Conservation (phyloP, 257 asterid genomes). For the Anisodus tanguticus region DNA sequence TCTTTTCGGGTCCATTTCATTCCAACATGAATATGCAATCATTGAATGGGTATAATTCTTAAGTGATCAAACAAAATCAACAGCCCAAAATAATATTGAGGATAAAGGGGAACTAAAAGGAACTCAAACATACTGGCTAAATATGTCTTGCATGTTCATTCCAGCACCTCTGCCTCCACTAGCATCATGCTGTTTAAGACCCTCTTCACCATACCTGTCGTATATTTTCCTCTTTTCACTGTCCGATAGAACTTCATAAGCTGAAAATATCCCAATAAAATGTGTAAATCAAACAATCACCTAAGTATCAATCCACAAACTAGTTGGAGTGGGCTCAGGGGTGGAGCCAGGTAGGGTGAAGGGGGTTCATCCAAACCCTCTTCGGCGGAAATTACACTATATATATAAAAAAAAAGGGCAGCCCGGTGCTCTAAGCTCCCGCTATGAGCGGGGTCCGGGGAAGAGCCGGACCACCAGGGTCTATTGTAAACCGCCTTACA, state of each 20-base stretch:
- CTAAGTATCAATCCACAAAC: neutral
- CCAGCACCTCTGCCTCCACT: conserved; percentile 85
- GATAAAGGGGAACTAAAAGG: neutral
- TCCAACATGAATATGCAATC: neutral
- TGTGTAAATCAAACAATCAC: neutral
- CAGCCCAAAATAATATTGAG: neutral
- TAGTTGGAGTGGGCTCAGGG: no score
- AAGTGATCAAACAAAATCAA: neutral
- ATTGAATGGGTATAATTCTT: neutral
- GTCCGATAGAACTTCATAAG: conserved; percentile 89
- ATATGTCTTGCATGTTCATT: conserved; percentile 86
- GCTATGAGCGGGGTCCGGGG: no score
- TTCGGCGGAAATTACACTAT: no score
- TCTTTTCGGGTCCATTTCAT: neutral
- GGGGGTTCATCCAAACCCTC: no score
- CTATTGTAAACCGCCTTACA: no score
- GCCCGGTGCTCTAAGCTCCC: no score
- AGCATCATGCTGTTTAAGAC: conserved; percentile 91
- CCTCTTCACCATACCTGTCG: conserved; percentile 88
- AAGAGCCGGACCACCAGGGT: no score
- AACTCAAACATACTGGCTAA: conserved; percentile 67
- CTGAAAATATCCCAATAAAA: conserved; percentile 44
- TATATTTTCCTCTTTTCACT: conserved; percentile 82
- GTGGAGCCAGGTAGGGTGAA: no score
- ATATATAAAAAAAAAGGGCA: no score